Evolutionary conservation across 805 yeast genomes (phyloP).

Genomic region (Lipomyces oligophaga): DNA sequence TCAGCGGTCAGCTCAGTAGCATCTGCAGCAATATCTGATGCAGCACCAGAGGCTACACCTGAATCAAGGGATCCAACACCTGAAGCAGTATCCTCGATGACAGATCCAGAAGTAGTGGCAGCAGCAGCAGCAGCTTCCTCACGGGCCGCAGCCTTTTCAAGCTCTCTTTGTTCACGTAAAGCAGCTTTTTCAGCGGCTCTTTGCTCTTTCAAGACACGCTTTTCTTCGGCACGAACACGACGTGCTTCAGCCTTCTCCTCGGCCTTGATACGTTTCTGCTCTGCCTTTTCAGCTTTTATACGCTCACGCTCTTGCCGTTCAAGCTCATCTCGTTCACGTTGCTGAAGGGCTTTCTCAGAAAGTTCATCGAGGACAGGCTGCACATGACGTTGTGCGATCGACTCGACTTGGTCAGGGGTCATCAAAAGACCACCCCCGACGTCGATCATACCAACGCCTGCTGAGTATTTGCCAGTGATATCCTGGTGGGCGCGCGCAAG

Average conservation of each 20-base stretch:
- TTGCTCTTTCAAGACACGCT: slow-evolving; percentile 4
- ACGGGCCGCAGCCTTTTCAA: slow-evolving; percentile 6
- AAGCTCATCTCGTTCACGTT: slow-evolving; percentile 45
- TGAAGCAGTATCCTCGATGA: not conserved
- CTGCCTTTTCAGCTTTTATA: slow-evolving; percentile 23
- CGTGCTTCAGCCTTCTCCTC: slow-evolving; percentile 18
- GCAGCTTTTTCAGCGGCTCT: slow-evolving; percentile 16
- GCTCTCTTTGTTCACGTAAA: not conserved
- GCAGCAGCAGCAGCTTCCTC: not conserved
- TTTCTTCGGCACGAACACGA: slow-evolving; percentile 9
- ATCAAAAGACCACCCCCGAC: slow-evolving; percentile 86
- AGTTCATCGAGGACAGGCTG: slow-evolving; percentile 79
- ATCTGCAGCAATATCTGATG: not conserved
- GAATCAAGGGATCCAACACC: not conserved
- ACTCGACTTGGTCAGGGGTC: slow-evolving; percentile 69
- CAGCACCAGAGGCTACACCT: not conserved
- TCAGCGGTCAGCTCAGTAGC: slow-evolving; percentile 4
- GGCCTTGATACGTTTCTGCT: slow-evolving; percentile 12
- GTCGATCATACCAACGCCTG: slow-evolving; percentile 54
- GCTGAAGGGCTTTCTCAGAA: slow-evolving; percentile 61
- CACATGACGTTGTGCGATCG: slow-evolving; percentile 74
- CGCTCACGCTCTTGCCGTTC: slow-evolving; percentile 28
- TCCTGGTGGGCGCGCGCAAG: slow-evolving; percentile 70
- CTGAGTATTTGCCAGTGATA: slow-evolving; percentile 52
- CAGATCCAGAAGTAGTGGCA: not conserved